Evolutionary conservation across 257 asterid species (phyloP).

Genomic region (Orobanche coerulescens): DNA sequence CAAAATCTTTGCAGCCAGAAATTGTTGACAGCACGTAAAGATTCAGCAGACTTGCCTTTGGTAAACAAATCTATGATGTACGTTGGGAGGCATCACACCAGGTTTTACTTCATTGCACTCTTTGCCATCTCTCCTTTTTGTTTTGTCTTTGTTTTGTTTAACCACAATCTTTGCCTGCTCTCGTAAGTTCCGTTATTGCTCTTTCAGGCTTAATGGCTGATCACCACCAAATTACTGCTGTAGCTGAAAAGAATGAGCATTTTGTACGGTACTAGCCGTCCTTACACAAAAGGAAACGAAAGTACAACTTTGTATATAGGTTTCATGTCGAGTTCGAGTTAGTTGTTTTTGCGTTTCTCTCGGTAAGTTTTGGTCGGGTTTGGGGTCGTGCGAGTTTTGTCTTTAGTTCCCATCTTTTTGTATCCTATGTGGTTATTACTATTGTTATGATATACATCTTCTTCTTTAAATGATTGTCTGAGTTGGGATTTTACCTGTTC

Average conservation of each 20-base stretch:
- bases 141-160: not conserved
- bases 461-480: not conserved
- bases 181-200: constrained; percentile 15
- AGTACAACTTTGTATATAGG: no score
- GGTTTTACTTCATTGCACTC: constrained; percentile 26
- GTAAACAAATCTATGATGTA: constrained; percentile 81
- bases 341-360: no score
- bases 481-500: not conserved
- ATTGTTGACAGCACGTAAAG: constrained; percentile 44
- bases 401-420: no score
- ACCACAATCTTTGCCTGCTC: not conserved
- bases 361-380: no score
- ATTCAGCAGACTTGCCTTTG: constrained; percentile 70
- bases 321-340: no score
- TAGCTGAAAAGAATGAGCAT: constrained; percentile 24
- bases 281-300: no score
- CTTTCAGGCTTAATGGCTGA: not conserved
- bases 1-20: constrained; percentile 66
- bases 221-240: not conserved
- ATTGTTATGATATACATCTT: no score
- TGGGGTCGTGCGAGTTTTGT: no score
- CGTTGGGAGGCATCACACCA: constrained; percentile 51
- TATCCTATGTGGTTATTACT: no score
- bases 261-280: not conserved
- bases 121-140: constrained; percentile 9